Evolutionary conservation across 2,329 filamentous ascomycete genomes (phyloP).

Genomic region (Rutstroemia sp.): DNA sequence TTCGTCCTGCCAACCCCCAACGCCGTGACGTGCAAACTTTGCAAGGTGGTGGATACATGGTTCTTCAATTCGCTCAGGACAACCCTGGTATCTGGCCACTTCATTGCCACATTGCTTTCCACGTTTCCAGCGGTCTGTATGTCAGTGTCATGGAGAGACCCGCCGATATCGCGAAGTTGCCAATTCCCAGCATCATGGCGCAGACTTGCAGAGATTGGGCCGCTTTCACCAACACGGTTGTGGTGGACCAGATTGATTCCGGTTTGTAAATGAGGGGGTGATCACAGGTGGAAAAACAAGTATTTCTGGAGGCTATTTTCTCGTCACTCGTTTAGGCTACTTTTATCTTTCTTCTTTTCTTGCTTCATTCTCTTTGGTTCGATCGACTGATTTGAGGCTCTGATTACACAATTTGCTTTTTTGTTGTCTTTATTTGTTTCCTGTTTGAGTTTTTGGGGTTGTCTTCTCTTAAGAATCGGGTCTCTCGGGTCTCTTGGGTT

Average conservation of each 20-base stretch:
- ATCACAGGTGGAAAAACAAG: neutral
- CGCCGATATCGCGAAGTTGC: constrained; percentile 31
- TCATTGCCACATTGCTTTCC: constrained; percentile 44
- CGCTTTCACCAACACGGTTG: constrained; percentile 38
- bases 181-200: constrained; percentile 40
- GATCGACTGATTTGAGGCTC: no score
- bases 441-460: no score
- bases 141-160: constrained; percentile 30
- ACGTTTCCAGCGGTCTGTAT: constrained; percentile 35
- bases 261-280: constrained; percentile 26
- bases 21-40: constrained; percentile 43
- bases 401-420: no score
- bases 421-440: no score
- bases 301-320: neutral
- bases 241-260: constrained; percentile 45
- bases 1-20: constrained; percentile 41
- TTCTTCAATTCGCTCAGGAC: constrained; percentile 39
- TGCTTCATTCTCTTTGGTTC: no score
- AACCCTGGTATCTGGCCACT: constrained; percentile 47
- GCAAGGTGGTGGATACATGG: constrained; percentile 28
- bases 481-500: no score
- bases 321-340: no score
- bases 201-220: constrained; percentile 47
- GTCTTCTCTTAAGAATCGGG: no score
- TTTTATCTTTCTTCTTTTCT: no score